These are phyloP conservation scores for Porphyra umbilicalis DNA, from an alignment of 31 red algal genomes.

Conservation along the genomic window DNA sequence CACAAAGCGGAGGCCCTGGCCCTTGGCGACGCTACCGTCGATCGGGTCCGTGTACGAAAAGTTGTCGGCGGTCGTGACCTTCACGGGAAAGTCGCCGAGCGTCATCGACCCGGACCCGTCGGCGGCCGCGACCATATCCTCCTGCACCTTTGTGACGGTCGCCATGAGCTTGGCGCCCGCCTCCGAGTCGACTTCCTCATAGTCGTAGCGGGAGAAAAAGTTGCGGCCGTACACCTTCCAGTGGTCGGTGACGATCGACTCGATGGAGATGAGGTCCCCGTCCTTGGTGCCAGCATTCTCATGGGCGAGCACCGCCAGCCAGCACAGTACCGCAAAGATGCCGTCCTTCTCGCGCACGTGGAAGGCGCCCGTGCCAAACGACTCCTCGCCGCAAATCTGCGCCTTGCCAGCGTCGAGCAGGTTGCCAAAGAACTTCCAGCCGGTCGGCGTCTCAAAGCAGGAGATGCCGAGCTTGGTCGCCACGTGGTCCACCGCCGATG, in stretches of 20 bases:
- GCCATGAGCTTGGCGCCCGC: slow-evolving; percentile 66
- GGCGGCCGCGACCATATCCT: slow-evolving; percentile 25
- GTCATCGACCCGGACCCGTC: slow-evolving; percentile 22
- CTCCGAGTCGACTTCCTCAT: slow-evolving; percentile 68
- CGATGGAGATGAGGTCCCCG: slow-evolving; percentile 47
- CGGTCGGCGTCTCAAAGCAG: slow-evolving; percentile 88
- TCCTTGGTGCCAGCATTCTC: slow-evolving; percentile 30
- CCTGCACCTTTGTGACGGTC: slow-evolving; percentile 34
- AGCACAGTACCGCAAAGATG: slow-evolving; percentile 84
- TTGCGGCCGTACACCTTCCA: slow-evolving; percentile 89
- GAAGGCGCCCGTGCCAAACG: slow-evolving; percentile 82
- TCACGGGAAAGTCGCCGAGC: slow-evolving; percentile 26
- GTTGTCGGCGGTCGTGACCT: slow-evolving; percentile 69
- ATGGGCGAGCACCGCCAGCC: slow-evolving; percentile 75
- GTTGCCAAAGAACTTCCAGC: slow-evolving; percentile 99
- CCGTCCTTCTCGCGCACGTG: slow-evolving; percentile 99
- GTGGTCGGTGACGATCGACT: slow-evolving; percentile 71
- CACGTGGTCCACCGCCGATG: slow-evolving; percentile 76
- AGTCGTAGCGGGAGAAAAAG: slow-evolving; percentile 85
- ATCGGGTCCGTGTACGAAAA: slow-evolving; percentile 95
- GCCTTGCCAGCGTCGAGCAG: slow-evolving; percentile 73
- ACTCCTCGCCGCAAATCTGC: slow-evolving; percentile 94
- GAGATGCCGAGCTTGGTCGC: slow-evolving; percentile 46
- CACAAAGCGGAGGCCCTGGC: slow-evolving; percentile 84
- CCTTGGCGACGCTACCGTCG: slow-evolving; percentile 65